phyloP scores from a whole-genome alignment of 2,329 filamentous ascomycete species.

The Trichoderma koningiopsis region DNA sequence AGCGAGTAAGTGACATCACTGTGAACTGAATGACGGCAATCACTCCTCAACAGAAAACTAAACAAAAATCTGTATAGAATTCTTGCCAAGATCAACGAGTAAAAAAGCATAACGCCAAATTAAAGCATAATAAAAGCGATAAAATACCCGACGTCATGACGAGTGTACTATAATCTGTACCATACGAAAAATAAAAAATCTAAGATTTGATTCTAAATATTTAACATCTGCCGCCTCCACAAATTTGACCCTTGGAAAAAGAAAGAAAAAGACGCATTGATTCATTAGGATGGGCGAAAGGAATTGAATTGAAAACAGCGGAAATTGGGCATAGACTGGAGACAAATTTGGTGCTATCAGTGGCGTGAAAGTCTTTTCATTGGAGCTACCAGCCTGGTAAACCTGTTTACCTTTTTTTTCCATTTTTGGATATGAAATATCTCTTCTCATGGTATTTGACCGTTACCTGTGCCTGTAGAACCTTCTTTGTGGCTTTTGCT shows the following conservation, averaged over 20 bases:
- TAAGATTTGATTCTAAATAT: slow-evolving; percentile 2
- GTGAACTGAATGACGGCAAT: too few relatives aligned
- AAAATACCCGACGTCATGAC: slow-evolving; percentile 27
- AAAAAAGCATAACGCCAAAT: slow-evolving; percentile 33
- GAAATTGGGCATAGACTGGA: slow-evolving; percentile 20
- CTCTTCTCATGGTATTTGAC: slow-evolving; percentile 32
- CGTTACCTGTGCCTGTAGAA: not conserved
- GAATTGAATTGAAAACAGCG: not conserved
- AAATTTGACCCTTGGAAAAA: not conserved
- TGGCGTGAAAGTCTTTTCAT: slow-evolving; percentile 1
- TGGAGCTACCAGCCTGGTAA: slow-evolving; percentile 17
- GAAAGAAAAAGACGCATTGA: not conserved
- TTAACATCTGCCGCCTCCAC: not conserved
- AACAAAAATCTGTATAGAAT: slow-evolving; percentile 60
- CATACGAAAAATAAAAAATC: slow-evolving; percentile 32
- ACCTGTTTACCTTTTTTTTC: not conserved
- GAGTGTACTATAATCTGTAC: slow-evolving; percentile 42
- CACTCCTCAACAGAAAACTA: too few relatives aligned
- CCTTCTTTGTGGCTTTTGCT: not conserved
- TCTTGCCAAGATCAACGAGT: slow-evolving; percentile 99
- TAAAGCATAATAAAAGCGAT: not conserved
- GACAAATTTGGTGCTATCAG: not conserved
- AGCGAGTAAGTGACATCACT: slow-evolving; percentile 75
- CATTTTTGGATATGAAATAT: slow-evolving; percentile 31
- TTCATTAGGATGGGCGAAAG: not conserved